phyloP scores from a whole-genome alignment of 192 early-diverging fungal genomes.

The Tieghemiomyces parasiticus region DNA sequence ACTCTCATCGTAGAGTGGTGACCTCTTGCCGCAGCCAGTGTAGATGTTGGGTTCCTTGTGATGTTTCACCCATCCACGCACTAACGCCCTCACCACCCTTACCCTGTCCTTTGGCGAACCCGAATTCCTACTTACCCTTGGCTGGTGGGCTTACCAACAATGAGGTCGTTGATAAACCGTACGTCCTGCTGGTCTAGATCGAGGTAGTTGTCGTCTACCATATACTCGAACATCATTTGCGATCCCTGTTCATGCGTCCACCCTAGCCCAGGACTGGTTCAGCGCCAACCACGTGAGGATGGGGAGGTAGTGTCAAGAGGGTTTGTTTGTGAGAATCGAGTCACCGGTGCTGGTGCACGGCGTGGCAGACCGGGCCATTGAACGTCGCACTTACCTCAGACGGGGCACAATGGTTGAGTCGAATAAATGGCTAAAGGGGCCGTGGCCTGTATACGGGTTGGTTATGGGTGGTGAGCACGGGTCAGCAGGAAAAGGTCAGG shows the following conservation, averaged over 20 bases:
- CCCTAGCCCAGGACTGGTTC: no score
- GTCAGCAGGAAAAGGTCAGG: background rate
- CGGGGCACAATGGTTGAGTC: slow-evolving; percentile 75
- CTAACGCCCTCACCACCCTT: no score
- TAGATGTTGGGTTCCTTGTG: no score
- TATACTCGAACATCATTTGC: slow-evolving; percentile 70
- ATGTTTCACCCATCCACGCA: no score
- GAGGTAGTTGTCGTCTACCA: slow-evolving; percentile 58
- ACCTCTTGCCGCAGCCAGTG: no score
- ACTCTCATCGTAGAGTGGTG: no score
- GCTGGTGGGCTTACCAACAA: slow-evolving; percentile 35
- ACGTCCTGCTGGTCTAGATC: slow-evolving; percentile 42
- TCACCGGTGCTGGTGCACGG: no score
- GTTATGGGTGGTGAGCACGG: background rate
- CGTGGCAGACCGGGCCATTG: no score
- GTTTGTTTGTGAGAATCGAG: no score
- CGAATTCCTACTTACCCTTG: slow-evolving; percentile 25
- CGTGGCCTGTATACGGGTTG: slow-evolving; percentile 48
- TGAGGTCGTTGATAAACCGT: slow-evolving; percentile 55
- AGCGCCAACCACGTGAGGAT: no score
- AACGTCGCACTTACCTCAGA: slow-evolving; percentile 11
- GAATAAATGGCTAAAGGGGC: slow-evolving; percentile 92
- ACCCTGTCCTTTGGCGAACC: no score
- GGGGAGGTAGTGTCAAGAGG: no score
- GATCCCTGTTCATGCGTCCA: slow-evolving; percentile 73